A percentile compares a stretch with the other conserved stretches of the same genome.
Evolutionary conservation across 1,284 basidiomycete genomes (phyloP).

Genomic region (Cystobasidium sp.): DNA sequence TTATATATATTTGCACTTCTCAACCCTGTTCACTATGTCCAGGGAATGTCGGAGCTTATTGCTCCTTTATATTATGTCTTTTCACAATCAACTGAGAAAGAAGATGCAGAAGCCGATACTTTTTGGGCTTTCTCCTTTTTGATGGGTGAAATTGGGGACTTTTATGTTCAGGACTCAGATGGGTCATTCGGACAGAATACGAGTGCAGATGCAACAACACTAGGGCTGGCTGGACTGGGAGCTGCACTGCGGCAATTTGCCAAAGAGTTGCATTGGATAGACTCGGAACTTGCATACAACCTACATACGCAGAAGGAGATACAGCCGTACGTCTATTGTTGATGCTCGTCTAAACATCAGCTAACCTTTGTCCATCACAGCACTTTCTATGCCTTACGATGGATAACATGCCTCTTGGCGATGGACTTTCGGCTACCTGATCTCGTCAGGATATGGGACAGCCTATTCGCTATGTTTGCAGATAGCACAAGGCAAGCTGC

Average conservation of each 20-base stretch:
- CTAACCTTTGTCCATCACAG: background rate
- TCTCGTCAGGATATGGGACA: slow-evolving; percentile 37
- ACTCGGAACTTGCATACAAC: slow-evolving; percentile 32
- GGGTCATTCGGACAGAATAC: slow-evolving; percentile 20
- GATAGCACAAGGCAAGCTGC: slow-evolving; percentile 19
- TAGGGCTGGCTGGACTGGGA: slow-evolving; percentile 28
- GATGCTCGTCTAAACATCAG: background rate
- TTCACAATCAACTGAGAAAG: slow-evolving; percentile 20
- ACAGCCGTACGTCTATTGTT: slow-evolving; percentile 29
- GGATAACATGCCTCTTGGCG: slow-evolving; percentile 40
- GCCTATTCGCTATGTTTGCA: slow-evolving; percentile 35
- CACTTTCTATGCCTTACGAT: slow-evolving; percentile 42
- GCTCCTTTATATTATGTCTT: slow-evolving; percentile 44
- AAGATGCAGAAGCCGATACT: slow-evolving; percentile 37
- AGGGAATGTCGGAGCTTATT: slow-evolving; percentile 44
- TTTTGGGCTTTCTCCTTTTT: slow-evolving; percentile 42
- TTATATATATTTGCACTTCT: slow-evolving; percentile 39
- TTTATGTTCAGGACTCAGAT: slow-evolving; percentile 43
- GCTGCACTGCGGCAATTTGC: slow-evolving; percentile 37
- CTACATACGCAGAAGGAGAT: slow-evolving; percentile 36
- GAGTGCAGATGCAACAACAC: background rate
- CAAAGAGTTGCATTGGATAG: slow-evolving; percentile 40
- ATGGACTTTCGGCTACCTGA: slow-evolving; percentile 42
- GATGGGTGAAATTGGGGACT: slow-evolving; percentile 42
- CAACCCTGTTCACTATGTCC: slow-evolving; percentile 42